Evolutionary conservation across 148 eudicot species (phyloP).

Genomic region (Arbutus unedo): DNA sequence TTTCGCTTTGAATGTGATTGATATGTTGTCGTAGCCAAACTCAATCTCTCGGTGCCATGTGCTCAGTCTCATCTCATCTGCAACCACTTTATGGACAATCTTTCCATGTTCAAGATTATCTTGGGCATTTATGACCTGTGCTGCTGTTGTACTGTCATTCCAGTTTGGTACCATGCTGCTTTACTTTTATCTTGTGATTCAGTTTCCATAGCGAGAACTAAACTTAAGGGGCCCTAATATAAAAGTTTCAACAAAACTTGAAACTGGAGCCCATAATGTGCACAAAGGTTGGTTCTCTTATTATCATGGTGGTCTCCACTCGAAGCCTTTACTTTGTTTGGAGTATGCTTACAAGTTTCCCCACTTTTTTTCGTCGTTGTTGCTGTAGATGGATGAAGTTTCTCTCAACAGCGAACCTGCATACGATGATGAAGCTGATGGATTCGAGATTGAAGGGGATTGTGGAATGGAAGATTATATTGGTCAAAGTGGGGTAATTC

Average conservation of each 20-base stretch:
- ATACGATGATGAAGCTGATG: slow-evolving; percentile 32
- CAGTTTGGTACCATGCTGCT: background rate
- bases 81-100: background rate
- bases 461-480: slow-evolving; percentile 35
- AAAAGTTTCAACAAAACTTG: background rate
- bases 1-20: background rate
- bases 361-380: background rate
- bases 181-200: background rate
- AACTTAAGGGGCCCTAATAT: background rate
- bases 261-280: background rate
- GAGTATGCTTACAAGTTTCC: background rate
- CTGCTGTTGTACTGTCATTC: background rate
- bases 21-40: background rate
- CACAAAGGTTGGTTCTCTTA: background rate
- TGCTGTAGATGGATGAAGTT: slow-evolving; percentile 35
- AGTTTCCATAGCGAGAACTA: background rate
- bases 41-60: background rate
- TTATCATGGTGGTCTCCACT: background rate
- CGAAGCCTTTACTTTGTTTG: background rate
- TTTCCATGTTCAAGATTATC: background rate
- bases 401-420: slow-evolving; percentile 34
- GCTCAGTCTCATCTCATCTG: background rate
- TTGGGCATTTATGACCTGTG: background rate
- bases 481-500: slow-evolving; percentile 27
- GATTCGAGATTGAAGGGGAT: slow-evolving; percentile 32